phyloP scores from a whole-genome alignment of 2,329 filamentous ascomycete genomes.

The Phaeosphaeria sp. region DNA sequence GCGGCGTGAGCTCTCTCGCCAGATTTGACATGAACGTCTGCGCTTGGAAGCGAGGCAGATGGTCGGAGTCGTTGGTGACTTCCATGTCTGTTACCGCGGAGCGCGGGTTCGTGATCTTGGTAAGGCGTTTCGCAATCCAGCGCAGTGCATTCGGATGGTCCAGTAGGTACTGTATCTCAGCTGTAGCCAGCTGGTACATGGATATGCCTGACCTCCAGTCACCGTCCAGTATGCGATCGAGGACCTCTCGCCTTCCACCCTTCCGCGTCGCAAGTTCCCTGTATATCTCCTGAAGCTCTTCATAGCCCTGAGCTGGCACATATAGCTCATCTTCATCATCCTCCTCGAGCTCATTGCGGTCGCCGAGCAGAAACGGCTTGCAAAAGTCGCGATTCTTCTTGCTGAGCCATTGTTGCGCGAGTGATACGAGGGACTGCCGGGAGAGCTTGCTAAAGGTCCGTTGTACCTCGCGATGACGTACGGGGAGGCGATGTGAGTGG shows the following conservation, averaged over 20 bases:
- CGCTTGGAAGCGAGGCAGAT: conserved; percentile 76
- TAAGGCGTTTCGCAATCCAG: conserved; percentile 62
- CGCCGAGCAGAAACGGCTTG: conserved; percentile 62
- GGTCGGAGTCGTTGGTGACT: conserved; percentile 46
- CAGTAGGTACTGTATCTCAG: conserved; percentile 61
- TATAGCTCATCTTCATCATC: conserved; percentile 67
- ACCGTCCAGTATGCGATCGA: conserved; percentile 63
- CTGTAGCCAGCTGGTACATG: conserved; percentile 62
- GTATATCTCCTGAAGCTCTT: conserved; percentile 67
- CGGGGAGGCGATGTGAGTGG: conserved; percentile 72
- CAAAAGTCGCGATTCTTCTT: conserved; percentile 67
- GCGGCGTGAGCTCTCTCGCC: conserved; percentile 74
- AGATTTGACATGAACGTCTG: conserved; percentile 80
- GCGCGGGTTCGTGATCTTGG: conserved; percentile 38
- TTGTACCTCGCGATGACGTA: conserved; percentile 68
- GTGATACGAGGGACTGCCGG: conserved; percentile 72
- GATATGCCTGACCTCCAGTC: conserved; percentile 65
- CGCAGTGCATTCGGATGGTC: conserved; percentile 59
- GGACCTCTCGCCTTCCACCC: conserved; percentile 60
- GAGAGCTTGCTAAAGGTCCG: conserved; percentile 75
- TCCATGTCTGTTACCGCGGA: conserved; percentile 43
- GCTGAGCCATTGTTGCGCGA: conserved; percentile 80
- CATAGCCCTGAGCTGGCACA: conserved; percentile 69
- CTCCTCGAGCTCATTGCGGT: conserved; percentile 54
- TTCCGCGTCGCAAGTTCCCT: conserved; percentile 51